These are phyloP conservation scores for Mesotaenium endlicherianum DNA, from an alignment of 139 green algal genomes.

Conservation along the genomic window DNA sequence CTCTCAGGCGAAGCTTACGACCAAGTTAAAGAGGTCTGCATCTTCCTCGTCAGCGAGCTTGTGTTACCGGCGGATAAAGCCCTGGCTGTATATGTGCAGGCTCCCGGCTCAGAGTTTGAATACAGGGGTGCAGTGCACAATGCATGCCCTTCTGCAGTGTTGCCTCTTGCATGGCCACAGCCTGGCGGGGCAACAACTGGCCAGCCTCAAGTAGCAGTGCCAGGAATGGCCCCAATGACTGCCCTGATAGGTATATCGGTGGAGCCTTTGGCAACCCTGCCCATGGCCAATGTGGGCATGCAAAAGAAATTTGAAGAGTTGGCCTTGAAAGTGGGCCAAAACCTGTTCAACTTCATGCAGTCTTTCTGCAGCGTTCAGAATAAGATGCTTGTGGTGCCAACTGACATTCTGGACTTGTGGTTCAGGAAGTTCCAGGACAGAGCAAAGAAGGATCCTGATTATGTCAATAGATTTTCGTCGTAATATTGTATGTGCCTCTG, in stretches of 20 bases:
- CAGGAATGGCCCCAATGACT: background rate
- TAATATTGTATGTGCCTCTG: too few relatives aligned
- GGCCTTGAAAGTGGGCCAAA: constrained; percentile 36
- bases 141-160: constrained; percentile 41
- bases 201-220: too few relatives aligned
- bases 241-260: constrained; percentile 56
- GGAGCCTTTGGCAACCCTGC: constrained; percentile 42
- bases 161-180: constrained; percentile 47
- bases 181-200: background rate
- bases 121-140: constrained; percentile 50
- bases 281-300: constrained; percentile 24
- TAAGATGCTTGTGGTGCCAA: constrained; percentile 49
- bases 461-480: constrained; percentile 26
- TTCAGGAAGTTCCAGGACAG: constrained; percentile 58
- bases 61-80: constrained; percentile 27
- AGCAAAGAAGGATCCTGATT: constrained; percentile 29
- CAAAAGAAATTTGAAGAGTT: constrained; percentile 22
- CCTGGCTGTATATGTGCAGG: constrained; percentile 54
- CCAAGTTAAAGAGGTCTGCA: constrained; percentile 47
- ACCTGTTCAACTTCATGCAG: constrained; percentile 53
- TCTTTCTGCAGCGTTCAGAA: constrained; percentile 33
- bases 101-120: constrained; percentile 41
- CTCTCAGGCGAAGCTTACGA: constrained; percentile 42
- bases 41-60: constrained; percentile 37
- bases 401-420: constrained; percentile 57